These are phyloP conservation scores for Candolleomyces aberdarensis DNA, from an alignment of 768 basidiomycete species.

Conservation along the genomic window DNA sequence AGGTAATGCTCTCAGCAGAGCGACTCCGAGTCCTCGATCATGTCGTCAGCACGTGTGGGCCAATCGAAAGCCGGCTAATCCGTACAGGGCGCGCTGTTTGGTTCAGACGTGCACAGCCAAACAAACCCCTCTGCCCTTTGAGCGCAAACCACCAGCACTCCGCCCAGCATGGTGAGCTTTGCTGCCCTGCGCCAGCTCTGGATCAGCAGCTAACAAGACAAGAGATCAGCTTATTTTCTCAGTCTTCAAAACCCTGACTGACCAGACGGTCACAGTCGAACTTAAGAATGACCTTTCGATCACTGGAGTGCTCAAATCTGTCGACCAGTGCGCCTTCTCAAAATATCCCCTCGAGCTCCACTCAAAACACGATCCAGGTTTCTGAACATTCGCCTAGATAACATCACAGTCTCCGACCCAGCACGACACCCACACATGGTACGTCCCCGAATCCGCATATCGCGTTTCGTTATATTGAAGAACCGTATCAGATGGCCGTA, in stretches of 20 bases:
- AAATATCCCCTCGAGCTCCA: conserved; percentile 5
- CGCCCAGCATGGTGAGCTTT: background rate
- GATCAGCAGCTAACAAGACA: background rate
- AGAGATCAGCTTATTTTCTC: conserved; percentile 81
- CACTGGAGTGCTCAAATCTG: conserved; percentile 92
- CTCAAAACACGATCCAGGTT: conserved; percentile 48
- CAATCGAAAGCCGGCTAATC: background rate
- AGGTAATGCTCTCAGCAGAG: background rate
- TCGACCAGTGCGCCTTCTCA: conserved; percentile 78
- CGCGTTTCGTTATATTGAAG: background rate
- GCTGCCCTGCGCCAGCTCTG: background rate
- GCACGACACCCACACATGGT: conserved; percentile 98
- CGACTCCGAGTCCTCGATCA: background rate
- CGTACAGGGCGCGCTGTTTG: background rate
- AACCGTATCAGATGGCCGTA: conserved; percentile 78
- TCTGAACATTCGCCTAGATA: conserved; percentile 94
- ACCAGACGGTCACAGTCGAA: conserved; percentile 95
- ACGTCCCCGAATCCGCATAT: conserved; percentile 16
- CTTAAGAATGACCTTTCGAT: conserved; percentile 99
- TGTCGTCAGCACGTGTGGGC: background rate
- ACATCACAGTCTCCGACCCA: conserved; percentile 89
- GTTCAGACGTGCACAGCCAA: background rate
- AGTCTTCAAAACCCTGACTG: conserved; percentile 98
- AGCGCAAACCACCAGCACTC: no score
- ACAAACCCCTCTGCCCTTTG: background rate